These are phyloP conservation scores for barley (Hordeum vulgare) DNA, from an alignment of 176 grass and related monocot genomes.

Conservation along the genomic window MorexV3_pseudomolecules_assembly NC_058524.1:129421576-129422075, in stretches of 20 bases:
- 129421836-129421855: neutral
- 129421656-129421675: conserved; percentile 24
- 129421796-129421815: neutral
- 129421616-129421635: conserved; percentile 46
- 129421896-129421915: too few species aligned
- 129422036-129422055: too few species aligned
- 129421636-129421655: conserved; percentile 63
- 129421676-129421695: conserved; percentile 37
- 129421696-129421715: neutral
- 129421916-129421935: too few species aligned
- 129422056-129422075: too few species aligned
- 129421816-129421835: neutral
- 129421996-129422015: too few species aligned
- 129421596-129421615: conserved; percentile 42
- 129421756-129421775: neutral
- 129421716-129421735: neutral
- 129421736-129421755: neutral
- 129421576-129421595: conserved; percentile 70
- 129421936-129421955: too few species aligned
- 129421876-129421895: too few species aligned
- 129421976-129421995: too few species aligned
- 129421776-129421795: neutral
- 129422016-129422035: too few species aligned
- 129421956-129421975: too few species aligned
- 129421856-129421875: neutral